phyloP scores from a whole-genome alignment of 2,329 filamentous ascomycete genomes.

The Torrubiella hemipterigena region DNA sequence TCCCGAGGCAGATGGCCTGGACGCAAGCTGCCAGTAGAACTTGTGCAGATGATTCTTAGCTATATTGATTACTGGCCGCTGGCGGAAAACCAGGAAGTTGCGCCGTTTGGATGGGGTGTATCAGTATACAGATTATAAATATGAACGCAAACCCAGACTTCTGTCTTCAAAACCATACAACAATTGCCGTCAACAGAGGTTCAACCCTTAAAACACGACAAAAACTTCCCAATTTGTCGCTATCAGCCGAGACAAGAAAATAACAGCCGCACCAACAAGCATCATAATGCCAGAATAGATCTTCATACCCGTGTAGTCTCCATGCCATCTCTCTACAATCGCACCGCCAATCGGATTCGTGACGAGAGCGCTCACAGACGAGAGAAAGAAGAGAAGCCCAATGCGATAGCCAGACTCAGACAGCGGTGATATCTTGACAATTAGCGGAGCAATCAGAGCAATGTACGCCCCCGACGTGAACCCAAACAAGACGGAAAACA shows the following conservation, averaged over 20 bases:
- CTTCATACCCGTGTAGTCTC: slow-evolving; percentile 15
- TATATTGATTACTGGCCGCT: too few relatives aligned
- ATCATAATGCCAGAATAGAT: slow-evolving; percentile 15
- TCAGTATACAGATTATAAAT: too few relatives aligned
- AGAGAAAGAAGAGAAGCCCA: slow-evolving; percentile 30
- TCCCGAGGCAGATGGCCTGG: too few relatives aligned
- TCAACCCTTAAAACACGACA: slow-evolving; percentile 12
- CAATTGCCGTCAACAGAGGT: too few relatives aligned
- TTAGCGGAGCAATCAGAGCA: slow-evolving; percentile 23
- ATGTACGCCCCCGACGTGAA: slow-evolving; percentile 29
- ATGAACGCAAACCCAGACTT: too few relatives aligned
- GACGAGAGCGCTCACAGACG: slow-evolving; percentile 38
- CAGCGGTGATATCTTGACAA: slow-evolving; percentile 41
- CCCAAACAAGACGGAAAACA: slow-evolving; percentile 28
- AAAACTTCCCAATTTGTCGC: slow-evolving; percentile 10
- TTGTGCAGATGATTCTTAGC: too few relatives aligned
- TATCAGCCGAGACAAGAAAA: slow-evolving; percentile 9
- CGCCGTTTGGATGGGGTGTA: too few relatives aligned
- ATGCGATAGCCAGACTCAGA: slow-evolving; percentile 36
- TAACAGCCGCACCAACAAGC: slow-evolving; percentile 11
- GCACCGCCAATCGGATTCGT: slow-evolving; percentile 40
- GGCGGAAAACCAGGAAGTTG: too few relatives aligned
- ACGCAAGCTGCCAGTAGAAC: too few relatives aligned
- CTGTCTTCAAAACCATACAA: too few relatives aligned
- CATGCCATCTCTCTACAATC: slow-evolving; percentile 9